A percentile compares a stretch with the other conserved stretches of the same genome.
phyloP scores from a whole-genome alignment of 106 monocot genomes.

The Cymbidium sinense region DNA sequence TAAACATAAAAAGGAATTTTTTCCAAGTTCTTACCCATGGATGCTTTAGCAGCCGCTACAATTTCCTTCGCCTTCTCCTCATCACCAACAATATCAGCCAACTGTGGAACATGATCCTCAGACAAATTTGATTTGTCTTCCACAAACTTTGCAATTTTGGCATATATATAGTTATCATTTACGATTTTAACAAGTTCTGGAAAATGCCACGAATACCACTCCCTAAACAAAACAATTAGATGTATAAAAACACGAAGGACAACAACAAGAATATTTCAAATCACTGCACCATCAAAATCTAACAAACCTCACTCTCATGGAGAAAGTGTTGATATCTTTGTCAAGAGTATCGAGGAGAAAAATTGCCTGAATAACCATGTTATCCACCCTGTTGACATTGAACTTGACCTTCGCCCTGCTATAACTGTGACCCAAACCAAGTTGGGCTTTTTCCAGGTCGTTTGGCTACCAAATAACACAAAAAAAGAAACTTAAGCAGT shows the following conservation, averaged over 20 bases:
- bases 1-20: background rate
- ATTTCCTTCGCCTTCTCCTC: slow-evolving; percentile 93
- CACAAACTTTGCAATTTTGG: slow-evolving; percentile 73
- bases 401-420: slow-evolving; percentile 81
- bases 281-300: background rate
- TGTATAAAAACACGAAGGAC: background rate
- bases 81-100: slow-evolving; percentile 84
- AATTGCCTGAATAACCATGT: slow-evolving; percentile 98
- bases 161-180: slow-evolving; percentile 90
- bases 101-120: slow-evolving; percentile 51
- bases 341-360: slow-evolving; percentile 89
- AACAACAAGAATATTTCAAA: background rate
- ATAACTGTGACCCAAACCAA: slow-evolving; percentile 45
- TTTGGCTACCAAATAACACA: slow-evolving; percentile 36
- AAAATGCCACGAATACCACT: slow-evolving; percentile 97
- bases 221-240: slow-evolving; percentile 37
- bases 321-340: slow-evolving; percentile 91
- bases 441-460: slow-evolving; percentile 78
- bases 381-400: slow-evolving; percentile 96
- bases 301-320: slow-evolving; percentile 95
- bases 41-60: slow-evolving; percentile 96
- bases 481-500: background rate
- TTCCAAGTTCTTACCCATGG: slow-evolving; percentile 65
- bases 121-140: slow-evolving; percentile 74
- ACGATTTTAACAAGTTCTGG: slow-evolving; percentile 87